phyloP scores from a whole-genome alignment of 1,284 basidiomycete species.

The Microbotryum lychnidis-dioicae region DNA sequence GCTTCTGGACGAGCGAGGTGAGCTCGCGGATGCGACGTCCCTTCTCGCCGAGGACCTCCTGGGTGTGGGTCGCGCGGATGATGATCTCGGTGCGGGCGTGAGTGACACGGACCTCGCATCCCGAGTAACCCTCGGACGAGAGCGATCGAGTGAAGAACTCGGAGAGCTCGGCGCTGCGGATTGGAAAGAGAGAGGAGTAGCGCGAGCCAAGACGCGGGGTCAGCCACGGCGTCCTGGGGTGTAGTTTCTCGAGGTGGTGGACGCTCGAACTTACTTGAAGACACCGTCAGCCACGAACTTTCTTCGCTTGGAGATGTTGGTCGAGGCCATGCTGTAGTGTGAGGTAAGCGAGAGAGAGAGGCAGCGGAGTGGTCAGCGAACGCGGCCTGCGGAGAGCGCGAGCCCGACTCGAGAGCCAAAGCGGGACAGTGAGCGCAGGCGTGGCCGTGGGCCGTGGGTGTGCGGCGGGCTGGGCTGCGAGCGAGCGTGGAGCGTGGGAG shows the following conservation, averaged over 20 bases:
- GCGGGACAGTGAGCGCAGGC: background rate
- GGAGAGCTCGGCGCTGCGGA: conserved; percentile 33
- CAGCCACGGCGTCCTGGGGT: too few relatives aligned
- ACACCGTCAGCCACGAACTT: conserved; percentile 29
- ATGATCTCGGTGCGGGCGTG: conserved; percentile 99
- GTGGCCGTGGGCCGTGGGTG: too few relatives aligned
- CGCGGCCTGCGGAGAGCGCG: background rate
- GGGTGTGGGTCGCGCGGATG: conserved; percentile 99
- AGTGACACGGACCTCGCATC: conserved; percentile 98
- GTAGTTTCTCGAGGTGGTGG: background rate
- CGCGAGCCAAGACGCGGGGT: too few relatives aligned
- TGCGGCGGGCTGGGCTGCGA: too few relatives aligned
- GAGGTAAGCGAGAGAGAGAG: conserved; percentile 2
- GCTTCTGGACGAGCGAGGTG: conserved; percentile 96
- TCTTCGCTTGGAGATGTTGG: conserved; percentile 32
- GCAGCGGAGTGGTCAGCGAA: background rate
- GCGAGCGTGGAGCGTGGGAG: too few relatives aligned
- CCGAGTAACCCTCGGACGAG: conserved; percentile 99
- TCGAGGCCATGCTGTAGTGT: conserved; percentile 14
- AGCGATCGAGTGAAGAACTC: conserved; percentile 77
- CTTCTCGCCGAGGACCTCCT: conserved; percentile 99
- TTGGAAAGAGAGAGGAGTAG: background rate
- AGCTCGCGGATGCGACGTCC: conserved; percentile 98
- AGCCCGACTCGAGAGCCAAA: background rate
- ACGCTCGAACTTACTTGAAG: conserved; percentile 26